phyloP scores from a whole-genome alignment of 148 eudicot species.

The Beta vulgaris region DNA sequence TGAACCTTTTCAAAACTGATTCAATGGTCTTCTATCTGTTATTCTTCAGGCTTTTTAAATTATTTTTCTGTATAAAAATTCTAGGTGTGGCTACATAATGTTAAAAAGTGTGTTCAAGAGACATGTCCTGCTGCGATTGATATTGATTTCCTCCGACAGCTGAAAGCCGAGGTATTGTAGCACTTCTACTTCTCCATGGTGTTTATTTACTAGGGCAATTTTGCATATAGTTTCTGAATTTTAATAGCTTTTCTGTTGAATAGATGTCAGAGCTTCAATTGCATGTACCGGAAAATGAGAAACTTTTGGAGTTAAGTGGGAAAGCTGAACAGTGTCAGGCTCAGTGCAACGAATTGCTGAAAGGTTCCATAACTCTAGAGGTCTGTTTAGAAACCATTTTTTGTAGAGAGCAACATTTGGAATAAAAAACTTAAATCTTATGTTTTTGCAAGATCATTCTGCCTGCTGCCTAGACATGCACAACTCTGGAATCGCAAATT shows the following conservation, averaged over 20 bases:
- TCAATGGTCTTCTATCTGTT: not conserved
- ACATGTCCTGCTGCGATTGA: constrained; percentile 59
- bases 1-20: not conserved
- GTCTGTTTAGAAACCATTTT: constrained; percentile 34
- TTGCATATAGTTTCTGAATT: constrained; percentile 9
- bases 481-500: too few species aligned
- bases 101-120: constrained; percentile 56
- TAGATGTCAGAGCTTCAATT: constrained; percentile 64
- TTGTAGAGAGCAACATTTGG: not conserved
- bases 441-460: not conserved
- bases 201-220: not conserved
- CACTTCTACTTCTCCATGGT: not conserved
- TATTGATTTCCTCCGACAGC: constrained; percentile 47
- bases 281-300: constrained; percentile 63
- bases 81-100: constrained; percentile 65
- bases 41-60: not conserved
- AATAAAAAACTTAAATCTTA: not conserved
- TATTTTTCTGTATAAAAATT: not conserved
- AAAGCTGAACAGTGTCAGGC: constrained; percentile 62
- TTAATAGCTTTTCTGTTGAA: constrained; percentile 9
- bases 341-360: constrained; percentile 65
- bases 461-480: not conserved
- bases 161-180: constrained; percentile 63
- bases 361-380: constrained; percentile 53
- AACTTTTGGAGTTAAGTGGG: constrained; percentile 48